A percentile compares a stretch with the other conserved stretches of the same genome.
Evolutionary conservation across 495 filamentous ascomycete species (phyloP).

Genomic region (Aspergillus wentii): DNA sequence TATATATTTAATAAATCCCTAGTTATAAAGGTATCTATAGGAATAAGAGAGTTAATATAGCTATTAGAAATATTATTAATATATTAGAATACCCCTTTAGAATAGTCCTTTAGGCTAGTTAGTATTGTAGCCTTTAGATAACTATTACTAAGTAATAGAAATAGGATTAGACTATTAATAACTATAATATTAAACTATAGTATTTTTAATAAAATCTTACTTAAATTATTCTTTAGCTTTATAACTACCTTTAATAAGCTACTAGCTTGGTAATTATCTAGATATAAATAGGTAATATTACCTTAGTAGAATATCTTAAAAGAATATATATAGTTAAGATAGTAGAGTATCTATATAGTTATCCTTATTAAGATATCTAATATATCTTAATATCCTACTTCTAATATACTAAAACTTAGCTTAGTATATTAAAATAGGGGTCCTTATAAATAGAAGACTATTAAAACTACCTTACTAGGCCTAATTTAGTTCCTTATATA

Average conservation of each 20-base stretch:
- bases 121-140: neutral
- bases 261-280: neutral
- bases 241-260: too few species aligned
- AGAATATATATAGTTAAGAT: slow-evolving; percentile 5
- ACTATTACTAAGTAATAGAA: neutral
- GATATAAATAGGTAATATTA: slow-evolving; percentile 4
- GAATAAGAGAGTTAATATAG: too few species aligned
- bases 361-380: slow-evolving; percentile 29
- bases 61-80: too few species aligned
- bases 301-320: slow-evolving; percentile 2
- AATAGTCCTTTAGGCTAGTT: too few species aligned
- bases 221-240: slow-evolving; percentile 1
- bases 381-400: slow-evolving; percentile 42
- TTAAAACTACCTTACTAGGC: slow-evolving; percentile 6
- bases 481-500: slow-evolving; percentile 16
- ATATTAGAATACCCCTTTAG: too few species aligned
- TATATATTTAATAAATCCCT: too few species aligned
- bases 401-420: slow-evolving; percentile 14
- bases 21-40: too few species aligned
- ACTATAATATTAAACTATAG: too few species aligned
- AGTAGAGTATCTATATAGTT: slow-evolving; percentile 20
- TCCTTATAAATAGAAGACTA: slow-evolving; percentile 4
- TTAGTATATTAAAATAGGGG: slow-evolving; percentile 7
- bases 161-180: too few species aligned
- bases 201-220: too few species aligned